Evolutionary conservation across 2,329 filamentous ascomycete genomes (phyloP).

Genomic region (Echinosphaeria canescens): DNA sequence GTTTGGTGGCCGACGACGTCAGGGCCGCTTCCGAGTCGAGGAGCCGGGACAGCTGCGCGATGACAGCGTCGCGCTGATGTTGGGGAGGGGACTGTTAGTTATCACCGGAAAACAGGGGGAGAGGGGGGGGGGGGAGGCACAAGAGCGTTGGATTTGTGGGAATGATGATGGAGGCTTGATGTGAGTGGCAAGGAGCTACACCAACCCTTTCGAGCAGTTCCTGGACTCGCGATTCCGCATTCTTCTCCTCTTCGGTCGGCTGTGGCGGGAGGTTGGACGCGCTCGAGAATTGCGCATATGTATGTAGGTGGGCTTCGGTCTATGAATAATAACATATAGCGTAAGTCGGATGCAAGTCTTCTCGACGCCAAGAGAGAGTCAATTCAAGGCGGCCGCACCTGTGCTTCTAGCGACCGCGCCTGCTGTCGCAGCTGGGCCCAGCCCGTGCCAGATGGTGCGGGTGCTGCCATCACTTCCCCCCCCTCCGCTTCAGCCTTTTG

Average conservation of each 20-base stretch:
- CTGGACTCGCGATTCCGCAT: slow-evolving; percentile 61
- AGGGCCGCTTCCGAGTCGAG: slow-evolving; percentile 82
- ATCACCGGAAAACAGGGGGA: neutral
- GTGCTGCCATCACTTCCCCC: neutral
- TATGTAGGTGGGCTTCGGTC: slow-evolving; percentile 70
- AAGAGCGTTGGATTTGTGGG: too few relatives aligned
- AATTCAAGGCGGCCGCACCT: slow-evolving; percentile 39
- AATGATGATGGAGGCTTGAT: neutral
- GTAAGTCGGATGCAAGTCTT: too few relatives aligned
- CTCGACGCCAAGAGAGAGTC: too few relatives aligned
- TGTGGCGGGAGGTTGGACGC: slow-evolving; percentile 60
- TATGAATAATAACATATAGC: too few relatives aligned
- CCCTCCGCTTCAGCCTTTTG: too few relatives aligned
- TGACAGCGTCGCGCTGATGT: slow-evolving; percentile 54
- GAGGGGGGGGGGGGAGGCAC: neutral
- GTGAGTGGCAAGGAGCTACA: neutral
- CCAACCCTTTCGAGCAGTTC: slow-evolving; percentile 65
- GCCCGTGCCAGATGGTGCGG: slow-evolving; percentile 24
- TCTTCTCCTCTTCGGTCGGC: slow-evolving; percentile 65
- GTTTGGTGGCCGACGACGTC: slow-evolving; percentile 83
- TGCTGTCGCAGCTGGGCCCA: slow-evolving; percentile 95
- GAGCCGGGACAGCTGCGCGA: slow-evolving; percentile 66
- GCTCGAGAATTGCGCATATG: slow-evolving; percentile 79
- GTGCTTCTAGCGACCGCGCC: slow-evolving; percentile 68
- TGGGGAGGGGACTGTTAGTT: slow-evolving; percentile 2